Conservation (phyloP, 2,329 filamentous ascomycete species). For the Talaromyces sp. region DNA sequence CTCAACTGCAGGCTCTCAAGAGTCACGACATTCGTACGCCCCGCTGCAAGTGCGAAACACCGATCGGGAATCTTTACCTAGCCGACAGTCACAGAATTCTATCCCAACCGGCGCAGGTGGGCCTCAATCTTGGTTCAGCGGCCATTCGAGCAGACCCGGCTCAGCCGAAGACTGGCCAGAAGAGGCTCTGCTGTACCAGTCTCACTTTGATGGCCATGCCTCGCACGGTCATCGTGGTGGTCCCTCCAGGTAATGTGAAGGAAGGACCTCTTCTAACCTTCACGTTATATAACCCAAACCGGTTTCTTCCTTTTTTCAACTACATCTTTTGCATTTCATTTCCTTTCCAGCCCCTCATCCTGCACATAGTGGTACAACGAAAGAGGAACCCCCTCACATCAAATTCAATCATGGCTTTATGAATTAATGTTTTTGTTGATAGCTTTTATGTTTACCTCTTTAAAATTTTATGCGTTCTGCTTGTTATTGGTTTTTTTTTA, state of each 20-base stretch:
- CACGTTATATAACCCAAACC: neutral
- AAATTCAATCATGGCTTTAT: neutral
- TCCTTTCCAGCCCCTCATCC: neutral
- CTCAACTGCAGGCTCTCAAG: slow-evolving; percentile 13
- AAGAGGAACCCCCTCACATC: neutral
- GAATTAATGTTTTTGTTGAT: neutral
- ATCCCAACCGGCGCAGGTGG: slow-evolving; percentile 6
- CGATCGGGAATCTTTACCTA: slow-evolving; percentile 22
- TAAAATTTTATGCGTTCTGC: neutral
- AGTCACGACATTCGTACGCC: slow-evolving; percentile 17
- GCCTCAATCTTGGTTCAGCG: slow-evolving; percentile 6
- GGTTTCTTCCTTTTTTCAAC: neutral
- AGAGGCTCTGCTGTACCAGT: slow-evolving; percentile 38
- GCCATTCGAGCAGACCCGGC: slow-evolving; percentile 12
- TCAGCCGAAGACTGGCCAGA: slow-evolving; percentile 33
- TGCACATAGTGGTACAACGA: neutral
- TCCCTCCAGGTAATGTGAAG: neutral
- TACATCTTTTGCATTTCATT: neutral
- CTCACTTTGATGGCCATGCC: slow-evolving; percentile 3
- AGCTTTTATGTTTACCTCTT: neutral
- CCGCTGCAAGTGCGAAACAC: neutral
- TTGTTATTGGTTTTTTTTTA: neutral
- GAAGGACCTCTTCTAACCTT: neutral
- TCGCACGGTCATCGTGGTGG: neutral
- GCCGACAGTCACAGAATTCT: slow-evolving; percentile 22